These are phyloP conservation scores for Penicillium herquei DNA, from an alignment of 495 filamentous ascomycete species.

Conservation along the genomic window DNA sequence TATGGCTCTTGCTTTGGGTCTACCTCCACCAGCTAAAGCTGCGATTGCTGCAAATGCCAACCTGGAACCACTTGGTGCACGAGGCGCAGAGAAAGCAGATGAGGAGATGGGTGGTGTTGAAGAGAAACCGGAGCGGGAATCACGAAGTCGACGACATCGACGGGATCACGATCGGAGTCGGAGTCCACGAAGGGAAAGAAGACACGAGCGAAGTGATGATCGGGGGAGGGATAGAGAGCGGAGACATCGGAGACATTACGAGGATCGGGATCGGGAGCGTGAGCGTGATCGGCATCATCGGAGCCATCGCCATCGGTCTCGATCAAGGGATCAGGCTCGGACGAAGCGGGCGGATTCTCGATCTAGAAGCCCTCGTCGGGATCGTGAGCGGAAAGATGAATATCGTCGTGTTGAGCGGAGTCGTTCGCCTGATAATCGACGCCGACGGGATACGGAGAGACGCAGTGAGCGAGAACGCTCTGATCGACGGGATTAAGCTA, in stretches of 20 bases:
- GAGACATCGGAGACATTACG: constrained; percentile 33
- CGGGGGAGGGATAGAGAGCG: constrained; percentile 36
- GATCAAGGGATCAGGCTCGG: constrained; percentile 29
- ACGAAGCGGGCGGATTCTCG: constrained; percentile 28
- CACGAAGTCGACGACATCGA: constrained; percentile 27
- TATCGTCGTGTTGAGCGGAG: constrained; percentile 26
- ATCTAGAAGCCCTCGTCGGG: constrained; percentile 32
- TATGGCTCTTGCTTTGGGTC: constrained; percentile 73
- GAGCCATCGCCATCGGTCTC: constrained; percentile 35
- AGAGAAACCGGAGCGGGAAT: constrained; percentile 20
- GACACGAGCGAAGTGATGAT: constrained; percentile 28
- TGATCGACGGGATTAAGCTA: constrained; percentile 22
- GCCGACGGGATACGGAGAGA: constrained; percentile 25
- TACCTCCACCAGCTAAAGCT: constrained; percentile 57
- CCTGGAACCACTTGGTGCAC: constrained; percentile 37
- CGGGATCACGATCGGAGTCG: constrained; percentile 16
- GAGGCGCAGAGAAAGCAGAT: constrained; percentile 23
- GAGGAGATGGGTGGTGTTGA: constrained; percentile 17
- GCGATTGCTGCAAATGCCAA: constrained; percentile 37
- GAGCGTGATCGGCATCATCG: constrained; percentile 27
- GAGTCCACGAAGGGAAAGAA: constrained; percentile 32
- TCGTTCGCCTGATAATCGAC: constrained; percentile 25
- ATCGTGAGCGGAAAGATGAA: constrained; percentile 16
- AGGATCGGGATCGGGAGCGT: constrained; percentile 28
- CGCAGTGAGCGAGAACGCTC: constrained; percentile 27